Base-by-base conservation (phyloP, 2,329 filamentous ascomycete genomes). In the Ophiocordyceps camponoti-rufipedis region DNA sequence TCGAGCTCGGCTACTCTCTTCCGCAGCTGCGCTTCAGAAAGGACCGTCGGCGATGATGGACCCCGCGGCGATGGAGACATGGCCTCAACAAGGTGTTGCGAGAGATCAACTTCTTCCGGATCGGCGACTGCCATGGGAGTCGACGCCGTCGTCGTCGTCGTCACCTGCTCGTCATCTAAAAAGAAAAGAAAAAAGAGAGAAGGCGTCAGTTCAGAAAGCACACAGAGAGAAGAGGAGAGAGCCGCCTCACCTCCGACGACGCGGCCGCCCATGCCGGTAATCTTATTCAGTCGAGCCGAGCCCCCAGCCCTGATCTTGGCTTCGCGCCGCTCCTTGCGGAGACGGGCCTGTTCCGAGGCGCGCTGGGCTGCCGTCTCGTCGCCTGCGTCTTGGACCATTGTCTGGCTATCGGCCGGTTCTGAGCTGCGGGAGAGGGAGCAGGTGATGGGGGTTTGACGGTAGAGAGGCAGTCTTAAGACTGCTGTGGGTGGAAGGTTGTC, bases 301-400 rank as follows among this genome's bases (percentile, higher is more conserved):
- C 81, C 84, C 48, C 80, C 78, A 44, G 79, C 76, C 54, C 73
- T 75, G 62, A 88, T 78, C 68, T 88, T 89, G 47, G 82, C 83
- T 59, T 86, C 80, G 43, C 84, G 74, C 38, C 82, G 77, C 60
- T 88, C 83, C 61, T 86, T 85, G 53, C 85, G 80, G 47, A 85
- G 69, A 42, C 83, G 78, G 35, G 80, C 80, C 62, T 85, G 79
- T 51, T 81, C 75, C 28, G 70, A 64, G 3, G 75, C 73, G 49
- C 72, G 64, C 48, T 68, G 64, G 13, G 71, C 66, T 2, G 65
- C 70, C 2, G 68, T 67, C 48, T 73, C 69, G 58, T 48, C 53
- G 23, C 62, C 54, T 13, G 58, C 60, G 40, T 57, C 46, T 41
- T 71, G 66, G 5, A 64, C 58, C 68, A 71, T 71, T 41, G 33